Evolutionary conservation across 192 early-diverging fungal genomes (phyloP), one percentile per base, ranked within the genome.

Genomic region (Allomyces macrogynus): DNA sequence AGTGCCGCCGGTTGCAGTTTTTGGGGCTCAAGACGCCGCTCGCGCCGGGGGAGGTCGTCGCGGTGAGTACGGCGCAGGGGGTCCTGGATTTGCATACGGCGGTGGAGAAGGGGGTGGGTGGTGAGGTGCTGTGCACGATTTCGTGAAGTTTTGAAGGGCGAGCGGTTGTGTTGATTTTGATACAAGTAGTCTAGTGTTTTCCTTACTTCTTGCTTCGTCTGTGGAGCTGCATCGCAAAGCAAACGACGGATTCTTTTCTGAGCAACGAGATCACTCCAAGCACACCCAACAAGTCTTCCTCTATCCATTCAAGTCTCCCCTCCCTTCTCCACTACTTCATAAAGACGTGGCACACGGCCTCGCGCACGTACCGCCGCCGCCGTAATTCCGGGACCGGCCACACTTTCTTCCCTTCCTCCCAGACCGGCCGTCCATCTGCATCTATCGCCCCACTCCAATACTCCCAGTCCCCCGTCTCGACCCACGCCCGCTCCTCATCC

Each of bases 1-100:
- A 87, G 24, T 73, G 82, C 57, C 49, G 49, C 20, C 49, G 49
- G 16, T 57, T 57, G 49, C 49, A 57, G 20, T n/a, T 20, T 20
- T n/a, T 57, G 49, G 79, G 85, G 65, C 86, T 95, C 63, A 75
- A 95, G 65, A 86, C 87, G 77, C 86, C 87, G 25, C 74, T 91
- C 62, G 79, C 82, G 42, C 86, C 92, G 3, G 95, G 95, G 26
- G 91, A 96, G 76, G 86, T 95, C 65, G 88, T 92, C 49, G 88
- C 95, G 63, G 69, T 98, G 25, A 83, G 88, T 3, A 95, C 92
- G 62, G 81, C 80, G 27, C 81, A 81, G 67, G 95, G 95, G 18
- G 83, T 98, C 12, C 67, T 96, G 65, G 92, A 95, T 68, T 70
- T 96, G 66, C 87, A 90, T 69, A 91, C 95, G 49, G 95, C 95